Conservation (phyloP, 2,329 filamentous ascomycete species). For the Colletotrichum sp. region DNA sequence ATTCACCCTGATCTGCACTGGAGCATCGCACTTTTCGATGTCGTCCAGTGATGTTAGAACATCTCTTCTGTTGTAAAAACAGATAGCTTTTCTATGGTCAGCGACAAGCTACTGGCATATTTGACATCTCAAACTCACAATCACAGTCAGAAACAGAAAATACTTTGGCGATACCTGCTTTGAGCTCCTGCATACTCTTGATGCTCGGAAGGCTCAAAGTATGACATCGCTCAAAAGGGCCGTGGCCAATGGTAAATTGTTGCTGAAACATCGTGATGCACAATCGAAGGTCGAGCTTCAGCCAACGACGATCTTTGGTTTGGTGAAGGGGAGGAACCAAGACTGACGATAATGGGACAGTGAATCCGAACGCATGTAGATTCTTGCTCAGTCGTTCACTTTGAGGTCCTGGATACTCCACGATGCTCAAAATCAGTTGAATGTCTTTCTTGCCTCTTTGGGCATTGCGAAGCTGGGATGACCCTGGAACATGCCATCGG, state of each 20-base stretch:
- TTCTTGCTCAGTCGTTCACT: neutral
- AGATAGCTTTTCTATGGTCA: neutral
- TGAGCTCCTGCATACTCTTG: conserved; percentile 5
- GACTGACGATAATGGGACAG: neutral
- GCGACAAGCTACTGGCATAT: neutral
- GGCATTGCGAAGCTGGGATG: neutral
- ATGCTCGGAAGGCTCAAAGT: neutral
- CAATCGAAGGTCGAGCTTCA: neutral
- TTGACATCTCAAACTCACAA: neutral
- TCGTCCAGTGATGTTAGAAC: neutral
- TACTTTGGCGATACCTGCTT: neutral
- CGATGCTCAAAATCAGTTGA: neutral
- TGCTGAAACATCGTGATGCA: neutral
- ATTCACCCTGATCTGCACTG: neutral
- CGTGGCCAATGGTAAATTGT: neutral
- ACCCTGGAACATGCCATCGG: neutral
- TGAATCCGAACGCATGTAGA: rapidly evolving
- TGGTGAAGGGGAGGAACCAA: rapidly evolving
- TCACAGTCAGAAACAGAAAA: conserved; percentile 2
- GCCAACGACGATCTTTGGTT: neutral
- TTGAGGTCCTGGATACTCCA: neutral
- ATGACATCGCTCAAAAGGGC: neutral
- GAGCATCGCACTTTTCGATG: neutral
- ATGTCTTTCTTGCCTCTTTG: neutral
- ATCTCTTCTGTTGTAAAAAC: neutral